Base-by-base conservation (phyloP, 176 grass and related monocot species). In the Typha latifolia region DNA sequence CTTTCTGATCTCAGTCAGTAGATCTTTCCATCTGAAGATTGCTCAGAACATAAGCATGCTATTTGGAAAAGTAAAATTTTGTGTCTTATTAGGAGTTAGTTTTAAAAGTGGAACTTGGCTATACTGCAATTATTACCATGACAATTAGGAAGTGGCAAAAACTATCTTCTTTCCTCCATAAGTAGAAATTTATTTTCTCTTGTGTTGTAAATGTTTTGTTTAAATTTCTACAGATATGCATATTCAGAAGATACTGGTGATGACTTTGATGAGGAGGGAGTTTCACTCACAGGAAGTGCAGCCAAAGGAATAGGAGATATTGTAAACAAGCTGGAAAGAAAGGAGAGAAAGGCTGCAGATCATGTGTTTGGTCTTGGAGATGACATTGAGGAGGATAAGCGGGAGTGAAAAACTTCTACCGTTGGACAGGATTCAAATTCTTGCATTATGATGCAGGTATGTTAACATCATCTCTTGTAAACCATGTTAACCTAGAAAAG, bases 181-280 rank as follows among this genome's bases (percentile, higher is more conserved):
- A 12, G 21, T 70, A 11, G 3, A 14, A 12, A 47, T 16, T 18
- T 32, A 70, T 57, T 23, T 15, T 55, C 32, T 49, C 68, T 23
- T 57, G 5, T 43, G 4, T 18, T 15, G 14, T 62, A 20, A 66
- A 13, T 3, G 12, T 49, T n/a, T 66, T 20, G 34, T 62, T 61
- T 12, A 37, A 27, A 32, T 73, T 31, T 66, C 62, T 79, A 63
- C 86, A 99, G 94, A 82, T 93, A 85, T 74, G 84, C 89, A 15
- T 99, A 99, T 75, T 85, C 86, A 51, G 94, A 99, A 67, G 94
- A 99, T 68, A 84, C 70, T 55, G 81, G 71, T 61, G 94, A 99
- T 74, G 94, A 86, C 55, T 81, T 83, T 74, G 89, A 87, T 32
- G 94, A 99, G 74, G 94, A 99, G 85, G 94, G 81, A 19, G 80